Evolutionary conservation across 1,284 basidiomycete genomes (phyloP).

Genomic region (Cerioporus squamosus): DNA sequence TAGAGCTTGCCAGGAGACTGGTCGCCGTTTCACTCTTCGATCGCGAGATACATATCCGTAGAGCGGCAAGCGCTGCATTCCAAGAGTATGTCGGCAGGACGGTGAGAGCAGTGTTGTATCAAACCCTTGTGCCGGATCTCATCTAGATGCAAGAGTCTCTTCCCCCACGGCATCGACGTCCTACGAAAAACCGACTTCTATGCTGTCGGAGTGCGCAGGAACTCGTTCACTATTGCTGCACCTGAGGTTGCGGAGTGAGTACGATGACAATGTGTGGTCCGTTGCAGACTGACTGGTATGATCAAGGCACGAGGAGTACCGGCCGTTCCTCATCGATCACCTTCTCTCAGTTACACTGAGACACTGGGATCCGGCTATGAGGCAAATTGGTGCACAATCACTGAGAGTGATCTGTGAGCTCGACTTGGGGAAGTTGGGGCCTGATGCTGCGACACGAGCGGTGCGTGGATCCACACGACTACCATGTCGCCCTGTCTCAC

Average conservation of each 20-base stretch:
- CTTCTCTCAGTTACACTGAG: slow-evolving; percentile 76
- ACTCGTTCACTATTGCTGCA: slow-evolving; percentile 84
- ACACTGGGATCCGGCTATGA: slow-evolving; percentile 91
- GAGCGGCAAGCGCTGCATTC: slow-evolving; percentile 97
- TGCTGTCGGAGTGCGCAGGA: slow-evolving; percentile 84
- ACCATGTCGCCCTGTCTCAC: slow-evolving; percentile 1
- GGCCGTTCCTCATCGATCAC: slow-evolving; percentile 73
- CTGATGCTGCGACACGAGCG: slow-evolving; percentile 51
- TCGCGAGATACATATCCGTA: slow-evolving; percentile 92
- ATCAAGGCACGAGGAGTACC: slow-evolving; percentile 72
- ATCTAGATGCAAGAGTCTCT: slow-evolving; percentile 64
- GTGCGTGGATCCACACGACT: slow-evolving; percentile 42
- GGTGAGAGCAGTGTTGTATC: slow-evolving; percentile 50
- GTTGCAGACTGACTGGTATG: neutral
- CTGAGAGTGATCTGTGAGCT: slow-evolving; percentile 70
- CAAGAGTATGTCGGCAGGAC: slow-evolving; percentile 96
- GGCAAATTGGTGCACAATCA: slow-evolving; percentile 82
- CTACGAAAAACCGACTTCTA: slow-evolving; percentile 94
- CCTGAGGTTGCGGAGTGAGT: slow-evolving; percentile 85
- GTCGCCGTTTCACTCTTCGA: slow-evolving; percentile 87
- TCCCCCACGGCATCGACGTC: slow-evolving; percentile 94
- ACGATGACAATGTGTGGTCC: slow-evolving; percentile 2
- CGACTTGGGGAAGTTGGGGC: slow-evolving; percentile 59
- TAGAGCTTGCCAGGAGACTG: slow-evolving; percentile 70
- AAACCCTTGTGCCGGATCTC: neutral